Base-by-base conservation (phyloP, 331 rosid genomes). In the Quercus tomentella region DNA sequence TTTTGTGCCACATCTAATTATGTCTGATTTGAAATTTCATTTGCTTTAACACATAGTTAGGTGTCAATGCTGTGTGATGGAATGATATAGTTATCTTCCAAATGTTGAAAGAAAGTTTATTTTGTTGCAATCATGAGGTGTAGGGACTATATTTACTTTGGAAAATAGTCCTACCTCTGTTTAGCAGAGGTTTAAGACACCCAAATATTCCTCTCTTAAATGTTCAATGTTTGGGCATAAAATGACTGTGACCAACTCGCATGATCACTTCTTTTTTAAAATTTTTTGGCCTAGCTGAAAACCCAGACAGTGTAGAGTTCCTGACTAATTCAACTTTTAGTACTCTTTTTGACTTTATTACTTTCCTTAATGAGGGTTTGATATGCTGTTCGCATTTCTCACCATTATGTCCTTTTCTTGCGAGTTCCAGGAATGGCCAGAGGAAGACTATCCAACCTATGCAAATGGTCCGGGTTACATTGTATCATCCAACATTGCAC, bases 401-500 rank as follows among this genome's bases (percentile, higher is more conserved):
- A 76, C 70, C 67, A 20, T 72, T 68, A 8, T 69, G 17, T 26
- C 37, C 61, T 74, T 23, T 14, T 14, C 35, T 52, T 49, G 37
- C 22, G 76, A 55, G 23, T 80, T 83, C 49, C 87, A 94, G 98
- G 98, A 94, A 84, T 94, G 98, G 98, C 87, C 87, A 75, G 95
- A 89, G 85, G 98, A 92, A 86, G 97, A 92, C 80, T 94, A 94
- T 87, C 98, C 98, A 75, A 73, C 95, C 35, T 94, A 94, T 56
- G 98, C 98, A 30, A 94, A 94, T 70, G 98, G 98, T 58, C 98
- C 98, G 6, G 98, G 97, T 72, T 94, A 94, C 84, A 70, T 94
- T 55, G 31, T 94, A 55, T 94, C 98, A 57, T 81, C 92, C 15
- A 90, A 89, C 87, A 84, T 94, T 55, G 97, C 97, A n/a, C 89